A percentile compares a stretch with the other conserved stretches of the same genome.
phyloP scores from a whole-genome alignment of 2,329 filamentous ascomycete species.

The Fusarium devonianum region DNA sequence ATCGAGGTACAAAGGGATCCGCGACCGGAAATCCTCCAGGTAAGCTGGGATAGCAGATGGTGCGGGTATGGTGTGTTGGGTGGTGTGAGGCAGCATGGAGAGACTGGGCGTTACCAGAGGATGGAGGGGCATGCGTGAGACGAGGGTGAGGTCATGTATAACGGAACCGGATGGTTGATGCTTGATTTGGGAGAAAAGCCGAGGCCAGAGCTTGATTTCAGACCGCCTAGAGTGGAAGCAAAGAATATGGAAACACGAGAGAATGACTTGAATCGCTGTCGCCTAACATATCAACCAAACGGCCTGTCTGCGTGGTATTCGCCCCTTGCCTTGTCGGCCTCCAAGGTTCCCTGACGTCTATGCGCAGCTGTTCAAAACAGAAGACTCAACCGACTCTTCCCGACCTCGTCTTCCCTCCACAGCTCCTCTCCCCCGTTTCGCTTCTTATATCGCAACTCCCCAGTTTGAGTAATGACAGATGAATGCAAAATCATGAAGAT shows the following conservation, averaged over 20 bases:
- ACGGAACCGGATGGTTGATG: background rate
- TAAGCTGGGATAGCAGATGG: slow-evolving; percentile 6
- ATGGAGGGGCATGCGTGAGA: background rate
- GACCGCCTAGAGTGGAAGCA: too few species aligned
- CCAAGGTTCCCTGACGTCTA: slow-evolving; percentile 11
- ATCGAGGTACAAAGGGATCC: background rate
- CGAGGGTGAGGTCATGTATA: slow-evolving; percentile 1
- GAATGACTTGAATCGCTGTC: slow-evolving; percentile 29
- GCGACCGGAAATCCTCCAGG: background rate
- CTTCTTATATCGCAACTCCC: slow-evolving; percentile 20
- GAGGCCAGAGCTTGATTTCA: too few species aligned
- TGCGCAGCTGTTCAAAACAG: slow-evolving; percentile 23
- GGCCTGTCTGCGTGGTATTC: slow-evolving; percentile 24
- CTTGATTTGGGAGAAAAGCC: too few species aligned
- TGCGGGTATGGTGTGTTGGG: slow-evolving; percentile 19
- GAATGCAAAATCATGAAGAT: slow-evolving; percentile 35
- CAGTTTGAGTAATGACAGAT: slow-evolving; percentile 36
- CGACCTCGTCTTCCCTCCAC: slow-evolving; percentile 1
- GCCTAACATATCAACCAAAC: slow-evolving; percentile 31
- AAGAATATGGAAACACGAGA: slow-evolving; percentile 27
- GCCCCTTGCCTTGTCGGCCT: slow-evolving; percentile 12
- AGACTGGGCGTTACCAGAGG: slow-evolving; percentile 3
- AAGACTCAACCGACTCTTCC: slow-evolving; percentile 10
- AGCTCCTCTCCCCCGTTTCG: slow-evolving; percentile 3
- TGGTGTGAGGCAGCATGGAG: slow-evolving; percentile 15